phyloP scores from a whole-genome alignment of 1,139 yeast species.

The Cylindricascospora bacillispora region DNA sequence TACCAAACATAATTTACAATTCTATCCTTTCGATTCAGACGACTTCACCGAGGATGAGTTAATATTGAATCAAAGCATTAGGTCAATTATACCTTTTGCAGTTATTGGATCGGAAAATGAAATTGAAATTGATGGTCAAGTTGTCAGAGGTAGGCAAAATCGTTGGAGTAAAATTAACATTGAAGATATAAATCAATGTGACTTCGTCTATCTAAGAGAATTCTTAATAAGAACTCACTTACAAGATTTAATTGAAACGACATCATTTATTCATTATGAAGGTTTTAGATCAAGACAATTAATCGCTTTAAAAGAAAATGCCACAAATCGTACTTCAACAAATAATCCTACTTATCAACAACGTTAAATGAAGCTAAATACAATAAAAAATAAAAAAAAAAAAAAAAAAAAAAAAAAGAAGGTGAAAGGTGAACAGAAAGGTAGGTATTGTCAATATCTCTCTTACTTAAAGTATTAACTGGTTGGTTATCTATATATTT shows the following conservation, averaged over 20 bases:
- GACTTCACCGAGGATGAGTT: slow-evolving; percentile 68
- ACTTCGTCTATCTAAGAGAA: slow-evolving; percentile 84
- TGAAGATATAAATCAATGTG: slow-evolving; percentile 91
- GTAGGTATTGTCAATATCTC: too few relatives aligned
- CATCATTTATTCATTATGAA: slow-evolving; percentile 82
- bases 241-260: slow-evolving; percentile 91
- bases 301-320: slow-evolving; percentile 85
- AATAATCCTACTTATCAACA: slow-evolving; percentile 7
- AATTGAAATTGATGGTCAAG: slow-evolving; percentile 60
- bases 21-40: slow-evolving; percentile 79
- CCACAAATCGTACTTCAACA: slow-evolving; percentile 27
- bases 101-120: slow-evolving; percentile 85
- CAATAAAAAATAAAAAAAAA: background rate
- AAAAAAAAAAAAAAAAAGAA: background rate
- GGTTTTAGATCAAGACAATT: slow-evolving; percentile 87
- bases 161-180: slow-evolving; percentile 88
- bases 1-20: slow-evolving; percentile 54
- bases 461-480: too few relatives aligned
- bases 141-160: slow-evolving; percentile 80
- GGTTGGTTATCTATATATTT: too few relatives aligned
- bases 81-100: slow-evolving; percentile 84
- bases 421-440: too few relatives aligned
- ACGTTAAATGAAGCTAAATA: slow-evolving; percentile 3
- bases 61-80: slow-evolving; percentile 64
- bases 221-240: slow-evolving; percentile 90